Evolutionary conservation across 768 basidiomycete species (phyloP).

Genomic region (Mycena galericulata): DNA sequence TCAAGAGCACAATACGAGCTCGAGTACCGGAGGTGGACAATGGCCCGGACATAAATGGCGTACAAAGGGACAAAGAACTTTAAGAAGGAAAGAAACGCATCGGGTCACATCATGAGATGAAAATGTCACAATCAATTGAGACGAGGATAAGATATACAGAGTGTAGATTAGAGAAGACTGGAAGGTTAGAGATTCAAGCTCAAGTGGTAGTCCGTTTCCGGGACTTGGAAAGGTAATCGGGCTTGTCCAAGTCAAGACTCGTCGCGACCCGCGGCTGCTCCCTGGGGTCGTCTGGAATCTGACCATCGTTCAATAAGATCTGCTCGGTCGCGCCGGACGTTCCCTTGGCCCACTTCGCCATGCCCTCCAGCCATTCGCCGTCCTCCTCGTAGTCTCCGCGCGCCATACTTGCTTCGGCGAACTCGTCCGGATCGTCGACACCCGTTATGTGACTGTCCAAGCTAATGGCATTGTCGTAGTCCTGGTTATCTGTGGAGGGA

Average conservation of each 20-base stretch:
- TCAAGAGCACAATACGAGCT: too few species aligned
- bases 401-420: constrained; percentile 1
- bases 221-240: constrained; percentile 13
- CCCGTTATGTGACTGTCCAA: constrained; percentile 8
- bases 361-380: not conserved
- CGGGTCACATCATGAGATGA: too few species aligned
- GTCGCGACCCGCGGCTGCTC: constrained; percentile 21
- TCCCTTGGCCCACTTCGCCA: constrained; percentile 7
- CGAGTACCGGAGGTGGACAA: too few species aligned
- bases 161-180: too few species aligned
- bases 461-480: constrained; percentile 3
- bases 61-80: too few species aligned
- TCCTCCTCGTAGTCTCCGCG: constrained; percentile 1
- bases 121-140: too few species aligned
- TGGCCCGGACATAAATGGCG: too few species aligned
- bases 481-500: not conserved
- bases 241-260: constrained; percentile 17
- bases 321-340: not conserved
- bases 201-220: too few species aligned
- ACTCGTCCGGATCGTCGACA: constrained; percentile 18
- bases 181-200: too few species aligned
- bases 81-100: too few species aligned
- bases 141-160: too few species aligned
- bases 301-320: constrained; percentile 8
- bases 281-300: constrained; percentile 12